A percentile compares a stretch with the other conserved stretches of the same genome.
phyloP scores from a whole-genome alignment of 768 basidiomycete genomes.

The Lentinula lateritia region DNA sequence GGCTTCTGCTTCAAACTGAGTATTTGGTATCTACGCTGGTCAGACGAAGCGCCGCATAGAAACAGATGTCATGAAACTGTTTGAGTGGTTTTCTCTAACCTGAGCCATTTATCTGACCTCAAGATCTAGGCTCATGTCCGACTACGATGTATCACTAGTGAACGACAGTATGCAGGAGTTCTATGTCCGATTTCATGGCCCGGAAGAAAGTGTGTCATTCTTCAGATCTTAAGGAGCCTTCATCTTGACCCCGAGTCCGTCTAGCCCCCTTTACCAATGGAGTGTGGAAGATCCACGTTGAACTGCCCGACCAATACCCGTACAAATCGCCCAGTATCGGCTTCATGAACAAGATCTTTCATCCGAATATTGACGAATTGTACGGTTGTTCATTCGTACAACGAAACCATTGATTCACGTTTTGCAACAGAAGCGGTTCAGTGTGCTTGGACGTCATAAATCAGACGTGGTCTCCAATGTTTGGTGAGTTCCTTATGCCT shows the following conservation, averaged over 20 bases:
- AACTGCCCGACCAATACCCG: constrained; percentile 96
- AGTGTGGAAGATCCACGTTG: constrained; percentile 99
- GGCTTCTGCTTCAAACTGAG: neutral
- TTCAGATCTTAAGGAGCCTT: neutral
- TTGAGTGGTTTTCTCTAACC: constrained; percentile 17
- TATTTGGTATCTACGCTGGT: constrained; percentile 48
- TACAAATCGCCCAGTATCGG: constrained; percentile 99
- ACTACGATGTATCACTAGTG: constrained; percentile 95
- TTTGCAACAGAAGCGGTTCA: constrained; percentile 74
- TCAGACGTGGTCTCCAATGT: constrained; percentile 99
- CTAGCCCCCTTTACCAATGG: constrained; percentile 96
- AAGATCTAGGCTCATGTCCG: constrained; percentile 82
- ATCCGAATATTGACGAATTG: constrained; percentile 99
- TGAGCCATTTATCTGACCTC: neutral
- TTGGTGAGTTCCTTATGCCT: constrained; percentile 54
- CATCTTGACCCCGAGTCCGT: neutral
- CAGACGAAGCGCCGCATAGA: constrained; percentile 92
- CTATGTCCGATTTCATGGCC: constrained; percentile 93
- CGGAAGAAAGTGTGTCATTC: constrained; percentile 68
- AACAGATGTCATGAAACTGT: constrained; percentile 99
- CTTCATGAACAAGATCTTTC: constrained; percentile 99
- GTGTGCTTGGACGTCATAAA: constrained; percentile 99
- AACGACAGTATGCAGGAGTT: constrained; percentile 99
- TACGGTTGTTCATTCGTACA: constrained; percentile 37
- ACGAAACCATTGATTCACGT: constrained; percentile 6